Evolutionary conservation across 495 filamentous ascomycete genomes (phyloP).

Genomic region (Xylaria flabelliformis): DNA sequence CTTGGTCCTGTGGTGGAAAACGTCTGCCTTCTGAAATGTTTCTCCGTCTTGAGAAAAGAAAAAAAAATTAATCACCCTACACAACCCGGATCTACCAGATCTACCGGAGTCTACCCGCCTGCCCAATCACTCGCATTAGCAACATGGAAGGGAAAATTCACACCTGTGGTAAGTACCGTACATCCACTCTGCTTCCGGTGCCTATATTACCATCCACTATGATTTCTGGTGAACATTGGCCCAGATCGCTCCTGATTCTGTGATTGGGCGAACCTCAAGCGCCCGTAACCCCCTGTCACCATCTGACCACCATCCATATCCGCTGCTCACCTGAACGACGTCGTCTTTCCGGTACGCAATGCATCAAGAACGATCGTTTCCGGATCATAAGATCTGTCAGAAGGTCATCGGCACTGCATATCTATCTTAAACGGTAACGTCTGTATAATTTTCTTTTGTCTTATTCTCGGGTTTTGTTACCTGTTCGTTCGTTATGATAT

Average conservation of each 20-base stretch:
- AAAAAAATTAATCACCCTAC: not conserved
- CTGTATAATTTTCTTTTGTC: not conserved
- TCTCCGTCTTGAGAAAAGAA: not conserved
- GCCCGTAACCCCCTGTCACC: not conserved
- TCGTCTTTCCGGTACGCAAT: conserved; percentile 17
- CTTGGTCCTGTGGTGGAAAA: not conserved
- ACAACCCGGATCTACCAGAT: conserved; percentile 23
- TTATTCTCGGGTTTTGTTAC: conserved; percentile 6
- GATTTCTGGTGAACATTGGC: not conserved
- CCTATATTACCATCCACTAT: conserved; percentile 8
- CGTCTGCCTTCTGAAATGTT: not conserved
- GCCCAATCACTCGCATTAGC: conserved; percentile 28
- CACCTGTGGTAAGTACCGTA: conserved; percentile 12
- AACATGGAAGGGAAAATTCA: conserved; percentile 17
- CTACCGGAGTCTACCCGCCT: conserved; percentile 27
- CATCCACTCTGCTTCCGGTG: not conserved
- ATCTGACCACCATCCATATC: conserved; percentile 27
- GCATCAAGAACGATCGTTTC: not conserved
- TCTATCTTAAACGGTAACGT: not conserved
- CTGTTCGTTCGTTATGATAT: not conserved
- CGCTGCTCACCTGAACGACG: conserved; percentile 17
- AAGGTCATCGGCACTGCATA: conserved; percentile 19
- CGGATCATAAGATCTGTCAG: conserved; percentile 24
- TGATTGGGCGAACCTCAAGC: conserved; percentile 21
- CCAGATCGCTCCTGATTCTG: not conserved